Evolutionary conservation across 805 yeast genomes (phyloP), one percentile per base, ranked within the genome.

Genomic region (Priceomyces melissophilus): DNA sequence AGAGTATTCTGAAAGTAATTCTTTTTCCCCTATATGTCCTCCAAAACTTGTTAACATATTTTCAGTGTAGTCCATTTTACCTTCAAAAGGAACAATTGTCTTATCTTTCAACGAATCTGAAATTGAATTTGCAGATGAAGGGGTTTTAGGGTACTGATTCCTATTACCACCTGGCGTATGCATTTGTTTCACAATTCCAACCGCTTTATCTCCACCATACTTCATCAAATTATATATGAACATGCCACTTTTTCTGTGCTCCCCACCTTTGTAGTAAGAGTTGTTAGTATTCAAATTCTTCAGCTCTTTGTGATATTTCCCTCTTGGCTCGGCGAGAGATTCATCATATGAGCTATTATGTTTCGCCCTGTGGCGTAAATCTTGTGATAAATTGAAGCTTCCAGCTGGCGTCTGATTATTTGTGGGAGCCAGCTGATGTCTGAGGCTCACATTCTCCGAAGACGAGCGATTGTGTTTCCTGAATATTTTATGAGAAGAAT

Each of bases 401-500:
- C 30, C 27, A 17, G 11, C 27, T 26, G 38, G 38, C 25, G 38
- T 25, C 7, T 29, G 27, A 4, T 35, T 35, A 14, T 28, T 28
- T n/a, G 38, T 25, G 3, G 38, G 38, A 3, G 27, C 27, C 25
- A 20, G 25, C 17, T 25, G 27, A 17, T 26, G 14, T 25, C 27
- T 35, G 15, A 10, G 17, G 9, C 30, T 23, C 15, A 35, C 12
- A 25, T 28, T 25, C 10, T 35, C 38, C 0, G 86, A 80, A 37
- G 73, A 76, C n/a, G 83, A 74, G 42, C 85, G 73, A 36, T 76
- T 72, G 50, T 82, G 87, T 46, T 81, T 75, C 47, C 84, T 68
- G 63, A 83, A 82, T 39, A 83, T 71, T 20, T 75, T 75, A 39
- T 49, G 58, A 4, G 55, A 42, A 2, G 52, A 39, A n/a, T 57